A percentile compares a stretch with the other conserved stretches of the same genome.
phyloP scores from a whole-genome alignment of 306 rosid genomes.

The Rosa multiflora region DNA sequence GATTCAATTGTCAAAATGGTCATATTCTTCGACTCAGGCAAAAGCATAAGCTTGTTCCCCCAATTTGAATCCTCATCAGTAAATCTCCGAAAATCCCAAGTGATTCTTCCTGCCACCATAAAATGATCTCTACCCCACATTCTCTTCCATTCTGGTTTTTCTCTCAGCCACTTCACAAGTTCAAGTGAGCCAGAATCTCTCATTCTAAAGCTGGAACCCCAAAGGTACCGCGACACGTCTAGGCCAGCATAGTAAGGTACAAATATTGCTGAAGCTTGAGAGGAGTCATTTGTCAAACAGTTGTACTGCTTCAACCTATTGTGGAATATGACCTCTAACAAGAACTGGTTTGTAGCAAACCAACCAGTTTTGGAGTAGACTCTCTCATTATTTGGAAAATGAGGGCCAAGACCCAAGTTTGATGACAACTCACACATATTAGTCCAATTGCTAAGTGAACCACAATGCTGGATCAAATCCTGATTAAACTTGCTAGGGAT shows the following conservation, averaged over 20 bases:
- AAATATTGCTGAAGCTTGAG: slow-evolving; percentile 39
- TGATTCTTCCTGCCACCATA: slow-evolving; percentile 49
- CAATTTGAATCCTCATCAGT: slow-evolving; percentile 34
- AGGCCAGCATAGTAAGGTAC: slow-evolving; percentile 50
- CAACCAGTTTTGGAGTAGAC: slow-evolving; percentile 34
- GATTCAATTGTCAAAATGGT: slow-evolving; percentile 41
- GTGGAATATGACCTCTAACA: slow-evolving; percentile 48
- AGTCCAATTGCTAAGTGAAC: slow-evolving; percentile 37
- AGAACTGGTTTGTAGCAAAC: slow-evolving; percentile 47
- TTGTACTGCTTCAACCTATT: slow-evolving; percentile 39
- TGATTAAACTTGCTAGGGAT: slow-evolving; percentile 41
- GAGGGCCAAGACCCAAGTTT: slow-evolving; percentile 42
- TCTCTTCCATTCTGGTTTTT: slow-evolving; percentile 39
- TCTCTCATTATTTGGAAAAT: slow-evolving; percentile 15
- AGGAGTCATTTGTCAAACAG: slow-evolving; percentile 46
- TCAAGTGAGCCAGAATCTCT: slow-evolving; percentile 35
- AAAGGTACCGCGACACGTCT: slow-evolving; percentile 43
- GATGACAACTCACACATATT: slow-evolving; percentile 36
- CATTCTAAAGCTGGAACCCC: slow-evolving; percentile 30
- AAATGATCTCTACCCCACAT: slow-evolving; percentile 58
- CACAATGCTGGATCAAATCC: slow-evolving; percentile 31
- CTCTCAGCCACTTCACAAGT: slow-evolving; percentile 34
- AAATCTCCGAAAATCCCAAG: slow-evolving; percentile 53
- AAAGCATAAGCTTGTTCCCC: slow-evolving; percentile 44
- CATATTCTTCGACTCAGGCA: slow-evolving; percentile 45